Base-by-base conservation (phyloP, 2,329 filamentous ascomycete species). In the Fusarium sp. region DNA sequence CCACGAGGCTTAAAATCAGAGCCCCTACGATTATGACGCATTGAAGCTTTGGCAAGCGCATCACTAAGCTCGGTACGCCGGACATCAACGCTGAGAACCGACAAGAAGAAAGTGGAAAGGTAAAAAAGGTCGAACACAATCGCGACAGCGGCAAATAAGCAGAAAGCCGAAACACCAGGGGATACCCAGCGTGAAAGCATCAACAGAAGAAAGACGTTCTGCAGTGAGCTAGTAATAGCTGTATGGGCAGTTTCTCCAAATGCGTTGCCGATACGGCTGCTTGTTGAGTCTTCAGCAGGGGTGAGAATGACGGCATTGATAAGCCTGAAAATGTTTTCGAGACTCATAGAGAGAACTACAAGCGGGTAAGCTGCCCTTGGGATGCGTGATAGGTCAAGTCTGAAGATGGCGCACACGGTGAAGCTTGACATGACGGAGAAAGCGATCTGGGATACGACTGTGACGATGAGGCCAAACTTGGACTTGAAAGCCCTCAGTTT, bases 341-440 rank as follows among this genome's bases (percentile, higher is more conserved):
- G 83, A 54, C 93, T 94, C 82, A 94, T 91, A 42, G 91, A 88
- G 42, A 94, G 85, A 13, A 95, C 88, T n/a, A 94, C 91, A 14
- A 94, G 86, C 0, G 93, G 93, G 77, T 94, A 95, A 39, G 90
- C 90, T 57, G 91, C 91, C 67, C 90, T 87, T 5, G 93, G 93
- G 54, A 95, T 92, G 71, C 89, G 90, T 14, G 92, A 93, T 20
- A 95, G 83, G 76, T 95, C 92, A 75, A 95, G 88, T 69, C 92
- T 91, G 70, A 94, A 86, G 49, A 94, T 86, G 38, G 92, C 92
- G 77, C 93, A 95, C 41, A 95, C 85, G 1, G 93, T 94, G 76
- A 95, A 93, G 80, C 92, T 94, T 7, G 92, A 93, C 81, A 93
- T 86, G 75, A 94, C 90, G 20, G 92, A 93, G 38, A 93, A 88